phyloP scores from a whole-genome alignment of 176 grass and related monocot genomes.

The Zea mays region DNA sequence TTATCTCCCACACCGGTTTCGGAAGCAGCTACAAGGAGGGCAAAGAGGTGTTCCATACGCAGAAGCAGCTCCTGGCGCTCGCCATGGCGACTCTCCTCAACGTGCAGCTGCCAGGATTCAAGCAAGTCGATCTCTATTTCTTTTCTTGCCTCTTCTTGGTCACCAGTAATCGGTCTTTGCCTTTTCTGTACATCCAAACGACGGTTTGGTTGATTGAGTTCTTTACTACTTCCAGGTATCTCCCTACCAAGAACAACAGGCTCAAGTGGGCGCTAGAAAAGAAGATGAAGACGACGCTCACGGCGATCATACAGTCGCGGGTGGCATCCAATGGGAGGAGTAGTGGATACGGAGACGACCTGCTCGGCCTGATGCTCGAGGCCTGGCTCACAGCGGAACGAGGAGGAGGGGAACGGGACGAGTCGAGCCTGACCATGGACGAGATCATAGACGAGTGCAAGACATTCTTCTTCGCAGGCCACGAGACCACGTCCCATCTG shows the following conservation, averaged over 20 bases:
- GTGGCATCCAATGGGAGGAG: not conserved
- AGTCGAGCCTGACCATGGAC: constrained; percentile 35
- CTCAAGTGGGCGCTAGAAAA: constrained; percentile 47
- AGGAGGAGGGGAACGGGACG: too few relatives aligned
- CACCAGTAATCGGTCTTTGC: not conserved
- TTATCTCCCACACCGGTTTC: constrained; percentile 55
- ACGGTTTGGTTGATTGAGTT: not conserved
- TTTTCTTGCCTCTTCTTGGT: not conserved
- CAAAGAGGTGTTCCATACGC: constrained; percentile 51
- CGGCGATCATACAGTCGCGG: constrained; percentile 38
- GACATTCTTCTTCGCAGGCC: constrained; percentile 67
- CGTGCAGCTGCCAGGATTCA: constrained; percentile 44
- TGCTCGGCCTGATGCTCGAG: constrained; percentile 56
- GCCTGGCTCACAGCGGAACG: constrained; percentile 34
- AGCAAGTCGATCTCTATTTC: constrained; percentile 32
- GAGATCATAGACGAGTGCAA: constrained; percentile 72
- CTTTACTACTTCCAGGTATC: constrained; percentile 31
- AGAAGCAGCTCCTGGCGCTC: constrained; percentile 36
- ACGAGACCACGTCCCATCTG: constrained; percentile 62
- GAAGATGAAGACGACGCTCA: constrained; percentile 35
- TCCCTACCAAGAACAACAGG: constrained; percentile 48
- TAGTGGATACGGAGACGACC: constrained; percentile 36
- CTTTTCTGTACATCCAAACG: not conserved
- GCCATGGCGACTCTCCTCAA: constrained; percentile 37
- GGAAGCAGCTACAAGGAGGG: constrained; percentile 51